Percentiles rank a stretch among this genome's conserved stretches.
Conservation (phyloP, 257 asterid genomes). For the Mentha longifolia region DNA sequence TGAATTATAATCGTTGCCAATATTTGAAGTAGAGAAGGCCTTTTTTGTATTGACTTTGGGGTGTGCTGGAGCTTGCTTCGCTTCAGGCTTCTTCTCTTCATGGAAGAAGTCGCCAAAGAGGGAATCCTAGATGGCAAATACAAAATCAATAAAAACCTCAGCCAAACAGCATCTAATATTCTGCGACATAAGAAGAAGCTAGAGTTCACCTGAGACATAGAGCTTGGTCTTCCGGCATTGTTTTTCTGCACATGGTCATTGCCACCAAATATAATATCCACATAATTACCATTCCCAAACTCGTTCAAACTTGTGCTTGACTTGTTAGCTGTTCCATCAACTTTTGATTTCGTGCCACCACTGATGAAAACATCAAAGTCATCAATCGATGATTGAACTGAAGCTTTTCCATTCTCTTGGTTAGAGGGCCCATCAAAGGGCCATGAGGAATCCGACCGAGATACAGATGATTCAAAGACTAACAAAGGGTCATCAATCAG, state of each 20-base stretch:
- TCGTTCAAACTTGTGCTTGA: constrained; percentile 34
- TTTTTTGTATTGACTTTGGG: constrained; percentile 44
- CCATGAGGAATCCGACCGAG: constrained; percentile 51
- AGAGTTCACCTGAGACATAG: constrained; percentile 61
- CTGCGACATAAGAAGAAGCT: constrained; percentile 16
- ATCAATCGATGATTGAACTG: constrained; percentile 50
- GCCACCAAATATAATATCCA: constrained; percentile 55
- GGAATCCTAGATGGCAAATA: constrained; percentile 53
- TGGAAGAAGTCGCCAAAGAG: constrained; percentile 53
- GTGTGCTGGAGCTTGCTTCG: constrained; percentile 44
- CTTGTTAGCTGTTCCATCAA: constrained; percentile 33
- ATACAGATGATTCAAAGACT: constrained; percentile 53
- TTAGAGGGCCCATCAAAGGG: constrained; percentile 47
- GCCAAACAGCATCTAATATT: constrained; percentile 18
- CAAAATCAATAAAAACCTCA: constrained; percentile 20
- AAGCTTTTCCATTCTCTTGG: constrained; percentile 38
- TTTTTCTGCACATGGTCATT: constrained; percentile 31
- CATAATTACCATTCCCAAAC: constrained; percentile 39
- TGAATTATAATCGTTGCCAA: constrained; percentile 52
- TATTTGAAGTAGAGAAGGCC: constrained; percentile 36
- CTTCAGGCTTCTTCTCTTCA: constrained; percentile 44
- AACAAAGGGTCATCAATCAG: constrained; percentile 63
- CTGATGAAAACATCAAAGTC: constrained; percentile 62
- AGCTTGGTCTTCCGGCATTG: constrained; percentile 37
- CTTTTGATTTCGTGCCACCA: constrained; percentile 44